Base-by-base conservation (phyloP, 2,329 filamentous ascomycete genomes). In the Ophiostoma sp. region DNA sequence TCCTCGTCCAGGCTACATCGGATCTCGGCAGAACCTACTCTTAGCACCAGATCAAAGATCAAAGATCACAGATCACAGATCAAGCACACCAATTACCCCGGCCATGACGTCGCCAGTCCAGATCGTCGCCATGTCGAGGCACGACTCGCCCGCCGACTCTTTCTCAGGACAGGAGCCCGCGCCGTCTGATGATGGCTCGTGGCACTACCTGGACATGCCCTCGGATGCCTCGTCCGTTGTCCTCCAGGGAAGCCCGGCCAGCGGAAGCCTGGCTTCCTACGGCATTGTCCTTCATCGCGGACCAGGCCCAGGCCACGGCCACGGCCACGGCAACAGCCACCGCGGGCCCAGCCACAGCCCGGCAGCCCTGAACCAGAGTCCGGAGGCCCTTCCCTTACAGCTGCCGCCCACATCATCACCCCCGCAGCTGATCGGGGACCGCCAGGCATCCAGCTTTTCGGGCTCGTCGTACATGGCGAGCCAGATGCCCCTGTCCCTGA, bases 211-310 rank as follows among this genome's bases (percentile, higher is more conserved):
- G 71, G 79, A 81, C 71, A 78, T 79, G 70, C 75, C 78, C 41
- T 74, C 80, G 0, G 79, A 77, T 0, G 81, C 81, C 0, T 82
- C 81, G 0, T 72, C 73, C 1, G 77, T 81, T 11, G 81, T 79
- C 23, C 83, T 85, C 72, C 77, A 83, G 23, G 80, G 82, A 35
- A 85, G 85, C 72, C 84, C 85, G 5, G 81, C 81, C 13, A 84
- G 81, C 73, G 80, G 81, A 17, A 86, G 84, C 71, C 76, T 86
- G 73, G 81, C 80, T 52, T 84, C 84, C 31, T 87, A 82, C 77
- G 80, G 79, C 15, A 76, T 86, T 62, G 76, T 86, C 66, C 79
- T 81, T 39, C 80, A 80, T 72, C 71, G 70, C 7, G 70, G 67
- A 57, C 74, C 76, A 20, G 76, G 76, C 74, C 48, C 67, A 39